Evolutionary conservation across 176 grass and related monocot genomes (phyloP).

Genomic region (Musa schizocarpa): DNA sequence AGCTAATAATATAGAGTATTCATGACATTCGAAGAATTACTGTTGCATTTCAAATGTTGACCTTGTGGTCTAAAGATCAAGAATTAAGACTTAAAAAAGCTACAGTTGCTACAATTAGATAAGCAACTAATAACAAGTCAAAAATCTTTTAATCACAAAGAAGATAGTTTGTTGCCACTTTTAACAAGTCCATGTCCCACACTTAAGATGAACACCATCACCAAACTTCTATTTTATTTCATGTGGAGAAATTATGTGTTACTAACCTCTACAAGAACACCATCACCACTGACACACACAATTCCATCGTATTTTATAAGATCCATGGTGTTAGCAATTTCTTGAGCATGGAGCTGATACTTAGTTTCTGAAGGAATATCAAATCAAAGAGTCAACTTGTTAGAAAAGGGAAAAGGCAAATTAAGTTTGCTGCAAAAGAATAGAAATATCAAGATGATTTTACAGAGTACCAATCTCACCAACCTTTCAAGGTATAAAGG

Average conservation of each 20-base stretch:
- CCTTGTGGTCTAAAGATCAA: not conserved
- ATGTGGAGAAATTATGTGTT: not conserved
- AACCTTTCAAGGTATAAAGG: constrained; percentile 77
- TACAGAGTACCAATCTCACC: constrained; percentile 8
- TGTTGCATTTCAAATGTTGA: not conserved
- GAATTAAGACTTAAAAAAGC: not conserved
- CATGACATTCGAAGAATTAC: not conserved
- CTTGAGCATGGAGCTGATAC: constrained; percentile 80
- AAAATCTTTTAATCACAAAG: not conserved
- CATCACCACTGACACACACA: constrained; percentile 93
- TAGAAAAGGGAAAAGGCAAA: constrained; percentile 1
- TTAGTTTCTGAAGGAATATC: constrained; percentile 58
- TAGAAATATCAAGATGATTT: constrained; percentile 1
- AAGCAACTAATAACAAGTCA: not conserved
- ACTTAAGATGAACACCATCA: not conserved
- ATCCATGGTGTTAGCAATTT: constrained; percentile 66
- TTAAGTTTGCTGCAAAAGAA: not conserved
- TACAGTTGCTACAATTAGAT: not conserved
- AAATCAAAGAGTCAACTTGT: constrained; percentile 14
- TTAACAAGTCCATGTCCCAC: not conserved
- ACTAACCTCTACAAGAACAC: constrained; percentile 88
- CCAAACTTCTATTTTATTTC: too few relatives aligned
- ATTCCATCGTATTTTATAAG: constrained; percentile 79
- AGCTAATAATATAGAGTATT: too few relatives aligned
- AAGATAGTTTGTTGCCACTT: not conserved